Conservation (phyloP, 495 filamentous ascomycete species). For the Choiromyces venosus region DNA sequence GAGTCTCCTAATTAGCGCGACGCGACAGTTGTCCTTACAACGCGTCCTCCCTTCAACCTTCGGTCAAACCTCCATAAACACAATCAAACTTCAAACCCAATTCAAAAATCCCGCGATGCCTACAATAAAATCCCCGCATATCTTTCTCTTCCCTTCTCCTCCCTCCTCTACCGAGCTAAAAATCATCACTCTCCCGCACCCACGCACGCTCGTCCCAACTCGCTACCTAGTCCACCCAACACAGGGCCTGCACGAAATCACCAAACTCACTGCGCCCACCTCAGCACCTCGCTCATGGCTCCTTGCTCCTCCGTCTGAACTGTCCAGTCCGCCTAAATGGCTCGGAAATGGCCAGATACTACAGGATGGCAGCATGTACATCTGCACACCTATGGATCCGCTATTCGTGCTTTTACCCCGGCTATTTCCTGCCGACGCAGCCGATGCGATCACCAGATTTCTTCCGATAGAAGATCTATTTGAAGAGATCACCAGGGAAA, state of each 20-base stretch:
- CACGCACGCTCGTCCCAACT: constrained; percentile 57
- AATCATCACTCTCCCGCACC: constrained; percentile 74
- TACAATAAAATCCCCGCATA: constrained; percentile 50
- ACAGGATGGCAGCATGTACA: constrained; percentile 62
- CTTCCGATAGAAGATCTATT: constrained; percentile 75
- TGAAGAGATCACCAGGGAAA: constrained; percentile 48
- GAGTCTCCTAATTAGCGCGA: background rate
- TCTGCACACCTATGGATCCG: constrained; percentile 78
- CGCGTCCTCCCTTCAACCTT: background rate
- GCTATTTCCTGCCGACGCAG: constrained; percentile 47
- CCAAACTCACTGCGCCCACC: constrained; percentile 61
- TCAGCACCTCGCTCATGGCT: constrained; percentile 63
- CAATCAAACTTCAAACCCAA: background rate
- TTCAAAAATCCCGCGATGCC: constrained; percentile 42
- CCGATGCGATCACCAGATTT: constrained; percentile 54
- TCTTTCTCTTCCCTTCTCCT: constrained; percentile 74
- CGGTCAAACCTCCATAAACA: background rate
- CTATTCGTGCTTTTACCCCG: constrained; percentile 77
- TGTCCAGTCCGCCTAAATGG: constrained; percentile 18
- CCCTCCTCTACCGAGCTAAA: constrained; percentile 54
- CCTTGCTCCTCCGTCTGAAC: constrained; percentile 44
- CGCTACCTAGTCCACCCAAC: constrained; percentile 77
- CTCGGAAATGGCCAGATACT: constrained; percentile 49
- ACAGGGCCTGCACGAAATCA: constrained; percentile 84
- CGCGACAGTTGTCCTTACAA: background rate